A percentile compares a stretch with the other conserved stretches of the same genome.
Evolutionary conservation across 2,329 filamentous ascomycete species (phyloP).

Genomic region (Colletotrichum sp.): DNA sequence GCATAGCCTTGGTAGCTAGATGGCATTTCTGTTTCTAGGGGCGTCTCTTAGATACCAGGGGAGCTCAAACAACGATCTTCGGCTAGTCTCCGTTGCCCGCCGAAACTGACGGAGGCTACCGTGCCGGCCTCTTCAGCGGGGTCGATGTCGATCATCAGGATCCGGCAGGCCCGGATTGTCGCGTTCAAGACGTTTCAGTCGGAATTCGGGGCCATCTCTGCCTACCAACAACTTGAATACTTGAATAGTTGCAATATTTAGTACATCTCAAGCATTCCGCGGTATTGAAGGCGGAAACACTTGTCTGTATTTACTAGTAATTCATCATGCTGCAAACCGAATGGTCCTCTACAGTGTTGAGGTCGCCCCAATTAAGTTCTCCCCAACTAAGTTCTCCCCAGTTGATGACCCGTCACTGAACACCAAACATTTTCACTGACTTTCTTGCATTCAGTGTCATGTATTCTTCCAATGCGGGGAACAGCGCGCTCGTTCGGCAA

Average conservation of each 20-base stretch:
- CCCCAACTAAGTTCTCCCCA: neutral
- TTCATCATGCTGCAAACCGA: neutral
- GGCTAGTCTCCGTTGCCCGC: neutral
- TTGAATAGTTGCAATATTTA: accelerated
- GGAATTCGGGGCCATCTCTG: neutral
- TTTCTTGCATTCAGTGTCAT: neutral
- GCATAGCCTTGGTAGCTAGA: neutral
- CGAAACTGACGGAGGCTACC: neutral
- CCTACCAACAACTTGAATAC: accelerated
- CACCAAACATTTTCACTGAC: neutral
- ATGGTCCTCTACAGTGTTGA: neutral
- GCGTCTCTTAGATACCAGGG: neutral
- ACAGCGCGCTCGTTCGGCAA: neutral
- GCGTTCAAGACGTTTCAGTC: neutral
- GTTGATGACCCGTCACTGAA: neutral
- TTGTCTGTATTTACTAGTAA: too few relatives aligned
- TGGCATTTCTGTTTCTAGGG: neutral
- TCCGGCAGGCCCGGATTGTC: neutral
- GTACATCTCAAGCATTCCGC: neutral
- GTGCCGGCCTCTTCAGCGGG: neutral
- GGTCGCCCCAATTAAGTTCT: neutral
- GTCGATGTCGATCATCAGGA: neutral
- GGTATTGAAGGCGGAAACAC: too few relatives aligned
- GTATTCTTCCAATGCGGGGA: neutral
- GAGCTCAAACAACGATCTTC: neutral